phyloP scores from a whole-genome alignment of 345 rosid species.

The Firmiana major region DNA sequence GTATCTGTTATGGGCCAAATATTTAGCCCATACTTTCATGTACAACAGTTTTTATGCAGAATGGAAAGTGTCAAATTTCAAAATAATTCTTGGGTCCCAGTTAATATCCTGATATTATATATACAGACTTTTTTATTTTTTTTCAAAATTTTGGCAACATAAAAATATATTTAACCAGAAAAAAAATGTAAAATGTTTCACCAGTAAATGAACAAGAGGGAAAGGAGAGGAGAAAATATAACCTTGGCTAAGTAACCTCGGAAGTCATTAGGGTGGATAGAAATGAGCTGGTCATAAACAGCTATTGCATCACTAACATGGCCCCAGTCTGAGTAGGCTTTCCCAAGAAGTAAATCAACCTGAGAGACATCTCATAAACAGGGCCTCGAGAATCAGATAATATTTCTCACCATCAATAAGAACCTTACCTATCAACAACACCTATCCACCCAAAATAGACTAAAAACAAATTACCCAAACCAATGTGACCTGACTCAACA shows the following conservation, averaged over 20 bases:
- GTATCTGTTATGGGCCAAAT: neutral
- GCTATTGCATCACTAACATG: conserved; percentile 85
- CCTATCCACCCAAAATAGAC: neutral
- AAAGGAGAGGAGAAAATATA: neutral
- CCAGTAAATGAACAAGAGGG: neutral
- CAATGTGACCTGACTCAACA: neutral
- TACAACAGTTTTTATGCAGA: neutral
- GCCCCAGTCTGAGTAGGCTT: conserved; percentile 95
- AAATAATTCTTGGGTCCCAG: neutral
- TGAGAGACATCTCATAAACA: conserved; percentile 23
- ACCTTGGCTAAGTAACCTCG: conserved; percentile 98
- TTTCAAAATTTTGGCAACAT: neutral
- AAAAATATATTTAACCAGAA: neutral
- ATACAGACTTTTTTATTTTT: neutral
- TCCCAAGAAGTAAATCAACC: conserved; percentile 91
- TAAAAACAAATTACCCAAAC: neutral
- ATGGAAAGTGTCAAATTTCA: neutral
- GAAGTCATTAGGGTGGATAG: conserved; percentile 76
- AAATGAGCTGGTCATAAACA: conserved; percentile 77
- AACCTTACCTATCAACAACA: neutral
- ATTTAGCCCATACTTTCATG: neutral
- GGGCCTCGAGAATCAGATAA: neutral
- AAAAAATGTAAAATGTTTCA: neutral
- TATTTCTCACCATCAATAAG: neutral
- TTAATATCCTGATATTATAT: neutral